phyloP scores from a whole-genome alignment of 1,284 basidiomycete species.

The Takashimella tepidaria region DNA sequence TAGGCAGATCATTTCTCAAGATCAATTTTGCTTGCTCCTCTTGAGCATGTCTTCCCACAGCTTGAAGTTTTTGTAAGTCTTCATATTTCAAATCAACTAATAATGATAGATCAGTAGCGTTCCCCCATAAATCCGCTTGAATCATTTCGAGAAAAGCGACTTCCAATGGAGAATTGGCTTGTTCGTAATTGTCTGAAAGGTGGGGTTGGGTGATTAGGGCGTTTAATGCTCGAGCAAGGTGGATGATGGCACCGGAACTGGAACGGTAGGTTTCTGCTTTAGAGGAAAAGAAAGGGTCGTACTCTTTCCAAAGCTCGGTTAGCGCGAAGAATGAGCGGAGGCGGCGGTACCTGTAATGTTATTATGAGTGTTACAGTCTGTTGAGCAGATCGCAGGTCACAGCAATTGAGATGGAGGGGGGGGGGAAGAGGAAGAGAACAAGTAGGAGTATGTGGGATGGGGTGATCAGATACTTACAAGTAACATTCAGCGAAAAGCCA shows the following conservation, averaged over 20 bases:
- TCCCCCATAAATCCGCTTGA: constrained; percentile 48
- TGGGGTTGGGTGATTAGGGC: constrained; percentile 20
- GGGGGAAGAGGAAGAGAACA: too few species aligned
- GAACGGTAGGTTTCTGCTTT: constrained; percentile 81
- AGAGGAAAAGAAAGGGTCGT: constrained; percentile 78
- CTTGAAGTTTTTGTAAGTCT: constrained; percentile 78
- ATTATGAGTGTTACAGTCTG: too few species aligned
- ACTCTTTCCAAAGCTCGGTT: constrained; percentile 67
- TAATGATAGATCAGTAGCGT: constrained; percentile 48
- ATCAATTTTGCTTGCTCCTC: constrained; percentile 70
- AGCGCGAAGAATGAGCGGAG: constrained; percentile 69
- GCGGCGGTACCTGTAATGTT: constrained; percentile 66
- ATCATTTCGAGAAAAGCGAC: constrained; percentile 49
- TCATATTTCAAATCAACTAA: constrained; percentile 51
- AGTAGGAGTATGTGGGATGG: too few species aligned
- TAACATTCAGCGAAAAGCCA: constrained; percentile 91
- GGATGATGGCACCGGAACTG: constrained; percentile 69
- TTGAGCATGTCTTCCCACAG: constrained; percentile 71
- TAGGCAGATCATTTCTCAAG: constrained; percentile 73
- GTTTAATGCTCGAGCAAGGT: constrained; percentile 42
- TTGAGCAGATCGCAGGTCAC: too few species aligned
- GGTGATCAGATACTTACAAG: constrained; percentile 42
- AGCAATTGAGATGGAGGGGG: too few species aligned
- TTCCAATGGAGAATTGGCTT: constrained; percentile 36
- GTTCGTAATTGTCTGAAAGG: constrained; percentile 22